Percentiles rank a stretch among this genome's conserved stretches.
Conservation (phyloP, 306 rosid species). For the Trifolium fragiferum region DNA sequence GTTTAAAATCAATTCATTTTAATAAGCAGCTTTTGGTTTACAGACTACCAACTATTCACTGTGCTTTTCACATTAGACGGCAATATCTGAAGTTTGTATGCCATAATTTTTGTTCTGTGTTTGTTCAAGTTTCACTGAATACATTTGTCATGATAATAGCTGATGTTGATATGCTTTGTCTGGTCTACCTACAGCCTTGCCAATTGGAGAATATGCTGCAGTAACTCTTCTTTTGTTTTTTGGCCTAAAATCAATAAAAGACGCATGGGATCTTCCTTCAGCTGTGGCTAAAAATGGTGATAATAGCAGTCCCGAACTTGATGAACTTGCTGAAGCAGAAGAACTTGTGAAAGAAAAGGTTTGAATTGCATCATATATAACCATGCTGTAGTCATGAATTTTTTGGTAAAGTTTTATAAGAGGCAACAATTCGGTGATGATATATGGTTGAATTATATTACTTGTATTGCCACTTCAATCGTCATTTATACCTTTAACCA, state of each 20-base stretch:
- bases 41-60: background rate
- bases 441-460: conserved; percentile 35
- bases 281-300: conserved; percentile 55
- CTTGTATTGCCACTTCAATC: conserved; percentile 28
- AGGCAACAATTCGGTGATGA: background rate
- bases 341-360: conserved; percentile 98
- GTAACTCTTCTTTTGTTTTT: conserved; percentile 93
- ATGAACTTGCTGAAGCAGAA: conserved; percentile 86
- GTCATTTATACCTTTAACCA: conserved; percentile 23
- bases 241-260: conserved; percentile 90
- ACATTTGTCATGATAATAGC: conserved; percentile 24
- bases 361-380: conserved; percentile 30
- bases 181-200: conserved; percentile 72
- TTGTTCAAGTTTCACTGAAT: background rate
- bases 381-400: background rate
- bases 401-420: conserved; percentile 6
- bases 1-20: conserved; percentile 1
- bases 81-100: conserved; percentile 3
- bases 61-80: background rate
- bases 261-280: conserved; percentile 95
- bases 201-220: conserved; percentile 97
- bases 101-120: background rate
- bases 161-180: conserved; percentile 37
- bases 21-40: conserved; percentile 21
- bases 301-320: conserved; percentile 71